Evolutionary conservation across 352 stramenopile species (phyloP), one percentile per base, ranked within the genome.

Genomic region (Pythium oligandrum): DNA sequence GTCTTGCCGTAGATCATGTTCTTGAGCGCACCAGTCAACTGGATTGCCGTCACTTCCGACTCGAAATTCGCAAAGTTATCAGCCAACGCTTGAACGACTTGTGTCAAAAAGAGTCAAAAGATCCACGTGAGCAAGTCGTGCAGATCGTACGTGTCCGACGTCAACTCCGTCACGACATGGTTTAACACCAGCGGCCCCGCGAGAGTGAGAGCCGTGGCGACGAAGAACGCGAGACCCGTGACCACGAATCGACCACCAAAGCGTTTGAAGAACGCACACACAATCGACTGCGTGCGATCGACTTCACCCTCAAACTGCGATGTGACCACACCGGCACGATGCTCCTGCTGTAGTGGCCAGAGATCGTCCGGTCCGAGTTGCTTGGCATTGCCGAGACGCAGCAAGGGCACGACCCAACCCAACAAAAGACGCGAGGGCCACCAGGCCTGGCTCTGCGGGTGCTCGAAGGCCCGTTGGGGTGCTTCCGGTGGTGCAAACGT

Each of bases 1-100:
- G 64, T 73, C 54, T 82, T 80, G 30, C 47, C 54, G 60, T 71
- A 82, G 31, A 85, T 59, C 40, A 78, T 35, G n/a, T 53, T 69
- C 62, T 85, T 82, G 40, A 85, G 44, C 2, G 69, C 63, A 8
- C 60, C 69, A 26, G 71, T 63, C 40, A 80, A 68, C 46, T 79
- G 64, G 47, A 85, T 73, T 12, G 72, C 70, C 30, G 80, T 70
- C 0, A 71, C 53, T 44, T 83, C 68, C 6, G 62, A 71, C 26
- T 65, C 59, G 36, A 73, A 76, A 10, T 64, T 73, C 4, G 57
- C 70, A 48, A 73, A 72, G 26, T 63, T 73, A 38, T 76, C 68
- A 8, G 63, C 43, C 10, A 84, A 43, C 12, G 71, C 69, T 49
- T 83, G 68, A 11, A 80, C n/a, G 26, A 83, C 55, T 48, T 77